A percentile compares a stretch with the other conserved stretches of the same genome.
These are phyloP conservation scores for Planoprotostelium fungivorum DNA, from an alignment of 78 protist genomes.

Conservation along the genomic window DNA sequence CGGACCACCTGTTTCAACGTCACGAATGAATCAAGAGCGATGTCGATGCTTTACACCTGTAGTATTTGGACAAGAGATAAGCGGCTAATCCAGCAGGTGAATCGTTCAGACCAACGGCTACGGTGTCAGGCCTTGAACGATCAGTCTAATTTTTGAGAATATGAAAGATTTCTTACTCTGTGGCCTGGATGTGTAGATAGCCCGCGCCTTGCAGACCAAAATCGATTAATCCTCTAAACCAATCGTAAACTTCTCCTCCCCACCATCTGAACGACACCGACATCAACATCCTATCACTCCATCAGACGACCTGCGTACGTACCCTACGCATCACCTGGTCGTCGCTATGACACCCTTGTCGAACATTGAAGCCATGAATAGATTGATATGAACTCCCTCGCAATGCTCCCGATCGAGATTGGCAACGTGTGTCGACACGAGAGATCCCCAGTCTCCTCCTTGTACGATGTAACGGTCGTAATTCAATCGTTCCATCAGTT, in stretches of 20 bases:
- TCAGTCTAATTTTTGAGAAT: background rate
- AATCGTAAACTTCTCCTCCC: background rate
- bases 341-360: background rate
- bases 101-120: background rate
- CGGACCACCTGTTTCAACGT: background rate
- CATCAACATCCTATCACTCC: background rate
- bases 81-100: background rate
- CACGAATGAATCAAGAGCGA: background rate
- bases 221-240: background rate
- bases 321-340: background rate
- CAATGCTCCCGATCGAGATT: background rate
- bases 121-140: background rate
- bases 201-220: background rate
- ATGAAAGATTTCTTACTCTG: background rate
- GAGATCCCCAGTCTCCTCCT: background rate
- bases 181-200: background rate
- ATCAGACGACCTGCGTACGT: background rate
- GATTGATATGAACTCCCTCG: background rate
- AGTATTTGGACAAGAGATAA: background rate
- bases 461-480: background rate
- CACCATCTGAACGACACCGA: background rate
- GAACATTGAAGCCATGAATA: background rate
- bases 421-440: background rate
- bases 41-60: background rate
- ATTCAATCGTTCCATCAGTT: background rate